Conservation (phyloP, 495 filamentous ascomycete genomes). For the Neurospora sp. region DNA sequence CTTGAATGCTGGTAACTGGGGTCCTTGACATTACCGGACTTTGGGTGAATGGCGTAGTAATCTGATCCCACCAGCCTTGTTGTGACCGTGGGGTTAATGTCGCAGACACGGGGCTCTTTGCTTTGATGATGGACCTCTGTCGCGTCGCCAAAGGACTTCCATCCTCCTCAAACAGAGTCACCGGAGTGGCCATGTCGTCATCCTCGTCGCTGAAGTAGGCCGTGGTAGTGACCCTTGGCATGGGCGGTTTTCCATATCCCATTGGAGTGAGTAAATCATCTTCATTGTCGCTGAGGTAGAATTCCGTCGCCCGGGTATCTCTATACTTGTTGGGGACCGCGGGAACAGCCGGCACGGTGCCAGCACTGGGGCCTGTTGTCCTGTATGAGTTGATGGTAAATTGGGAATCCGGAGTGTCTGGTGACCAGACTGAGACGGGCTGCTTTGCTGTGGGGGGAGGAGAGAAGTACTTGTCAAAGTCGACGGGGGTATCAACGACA, state of each 20-base stretch:
- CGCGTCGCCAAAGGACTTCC: slow-evolving; percentile 22
- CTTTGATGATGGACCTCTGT: slow-evolving; percentile 23
- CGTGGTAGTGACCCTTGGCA: neutral
- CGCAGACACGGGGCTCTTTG: slow-evolving; percentile 8
- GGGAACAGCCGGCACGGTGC: slow-evolving; percentile 3
- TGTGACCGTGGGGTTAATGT: slow-evolving; percentile 25
- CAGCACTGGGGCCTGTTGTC: neutral
- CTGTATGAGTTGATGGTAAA: neutral
- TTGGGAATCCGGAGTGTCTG: slow-evolving; percentile 27
- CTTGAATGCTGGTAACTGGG: slow-evolving; percentile 1
- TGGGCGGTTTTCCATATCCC: slow-evolving; percentile 2
- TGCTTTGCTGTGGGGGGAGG: slow-evolving; percentile 34
- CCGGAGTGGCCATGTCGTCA: slow-evolving; percentile 27
- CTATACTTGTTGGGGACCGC: slow-evolving; percentile 3
- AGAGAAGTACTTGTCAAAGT: slow-evolving; percentile 22
- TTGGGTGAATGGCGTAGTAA: slow-evolving; percentile 60
- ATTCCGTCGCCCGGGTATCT: neutral
- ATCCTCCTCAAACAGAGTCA: slow-evolving; percentile 41
- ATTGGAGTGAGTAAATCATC: neutral
- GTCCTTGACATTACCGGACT: neutral
- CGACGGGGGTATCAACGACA: slow-evolving; percentile 28
- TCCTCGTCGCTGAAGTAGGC: slow-evolving; percentile 22
- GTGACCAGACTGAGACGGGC: slow-evolving; percentile 55
- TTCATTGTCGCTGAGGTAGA: neutral
- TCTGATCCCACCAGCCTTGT: slow-evolving; percentile 82